Percentiles rank a stretch among this genome's conserved stretches.
Evolutionary conservation across 2,329 filamentous ascomycete genomes (phyloP).

Genomic region (Xylariaceae sp.): DNA sequence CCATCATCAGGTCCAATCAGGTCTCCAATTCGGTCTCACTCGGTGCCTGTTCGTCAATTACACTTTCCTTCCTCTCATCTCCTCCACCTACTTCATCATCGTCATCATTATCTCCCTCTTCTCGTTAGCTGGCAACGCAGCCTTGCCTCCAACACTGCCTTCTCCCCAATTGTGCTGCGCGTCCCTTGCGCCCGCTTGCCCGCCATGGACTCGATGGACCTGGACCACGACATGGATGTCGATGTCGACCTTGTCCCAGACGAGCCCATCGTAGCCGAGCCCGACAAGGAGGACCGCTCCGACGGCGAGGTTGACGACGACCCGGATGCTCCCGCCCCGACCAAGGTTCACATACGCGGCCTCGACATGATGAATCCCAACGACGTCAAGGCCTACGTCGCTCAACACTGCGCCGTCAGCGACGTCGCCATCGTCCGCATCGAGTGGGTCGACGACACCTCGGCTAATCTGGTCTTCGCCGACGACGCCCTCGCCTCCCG

Average conservation of each 20-base stretch:
- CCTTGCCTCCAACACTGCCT: not conserved
- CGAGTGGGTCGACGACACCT: slow-evolving; percentile 94
- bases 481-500: slow-evolving; percentile 49
- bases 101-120: not conserved
- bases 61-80: not conserved
- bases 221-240: slow-evolving; percentile 69
- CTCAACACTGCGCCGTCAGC: slow-evolving; percentile 58
- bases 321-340: slow-evolving; percentile 36
- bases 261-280: slow-evolving; percentile 31
- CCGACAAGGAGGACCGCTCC: slow-evolving; percentile 29
- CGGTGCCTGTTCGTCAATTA: not conserved
- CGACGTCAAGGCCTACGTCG: slow-evolving; percentile 72
- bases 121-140: not conserved
- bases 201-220: slow-evolving; percentile 55
- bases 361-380: slow-evolving; percentile 77
- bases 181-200: slow-evolving; percentile 1
- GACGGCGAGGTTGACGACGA: slow-evolving; percentile 40
- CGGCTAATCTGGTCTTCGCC: slow-evolving; percentile 79
- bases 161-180: not conserved
- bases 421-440: slow-evolving; percentile 51
- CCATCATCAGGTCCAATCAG: too few species aligned
- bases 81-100: not conserved
- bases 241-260: slow-evolving; percentile 48
- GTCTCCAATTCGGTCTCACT: too few species aligned
- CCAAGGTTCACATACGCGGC: slow-evolving; percentile 80